A percentile compares a stretch with the other conserved stretches of the same genome.
These are phyloP conservation scores for Chenopodium berlandieri DNA, from an alignment of 148 eudicot species.

Conservation along the genomic window DNA sequence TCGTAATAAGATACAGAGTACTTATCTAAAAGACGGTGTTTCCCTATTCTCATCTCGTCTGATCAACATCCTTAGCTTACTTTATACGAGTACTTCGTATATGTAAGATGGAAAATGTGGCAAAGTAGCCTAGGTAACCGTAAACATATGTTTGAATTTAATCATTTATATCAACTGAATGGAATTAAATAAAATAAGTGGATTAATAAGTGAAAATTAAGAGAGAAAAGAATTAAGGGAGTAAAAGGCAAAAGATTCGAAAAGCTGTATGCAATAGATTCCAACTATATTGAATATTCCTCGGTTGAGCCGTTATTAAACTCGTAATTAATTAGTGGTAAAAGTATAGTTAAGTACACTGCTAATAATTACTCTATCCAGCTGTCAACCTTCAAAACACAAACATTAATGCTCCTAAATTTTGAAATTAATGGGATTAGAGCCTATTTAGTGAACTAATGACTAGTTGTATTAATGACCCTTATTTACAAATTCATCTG, in stretches of 20 bases:
- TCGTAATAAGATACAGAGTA: too few species aligned
- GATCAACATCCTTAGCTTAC: too few species aligned
- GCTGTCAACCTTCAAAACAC: constrained; percentile 11
- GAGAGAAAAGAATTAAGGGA: background rate
- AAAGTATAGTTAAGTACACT: background rate
- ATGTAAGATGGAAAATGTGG: too few species aligned
- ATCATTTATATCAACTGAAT: too few species aligned
- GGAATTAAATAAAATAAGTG: too few species aligned
- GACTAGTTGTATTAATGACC: constrained; percentile 9
- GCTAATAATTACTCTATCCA: constrained; percentile 3
- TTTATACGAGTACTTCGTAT: too few species aligned
- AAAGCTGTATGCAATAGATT: constrained; percentile 19
- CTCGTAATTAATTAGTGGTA: background rate
- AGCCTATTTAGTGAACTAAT: constrained; percentile 11
- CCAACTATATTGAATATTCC: constrained; percentile 25
- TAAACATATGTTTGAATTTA: too few species aligned
- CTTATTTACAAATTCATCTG: constrained; percentile 9
- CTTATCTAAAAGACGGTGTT: too few species aligned
- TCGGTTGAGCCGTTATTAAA: background rate
- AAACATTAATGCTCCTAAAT: constrained; percentile 8
- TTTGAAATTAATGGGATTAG: constrained; percentile 19
- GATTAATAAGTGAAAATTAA: too few species aligned
- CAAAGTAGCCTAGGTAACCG: too few species aligned
- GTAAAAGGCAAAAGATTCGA: constrained; percentile 17
- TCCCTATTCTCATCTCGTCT: too few species aligned